A percentile compares a stretch with the other conserved stretches of the same genome.
These are phyloP conservation scores for Macrophomina tecta DNA, from an alignment of 2,329 filamentous ascomycete genomes.

Conservation along the genomic window DNA sequence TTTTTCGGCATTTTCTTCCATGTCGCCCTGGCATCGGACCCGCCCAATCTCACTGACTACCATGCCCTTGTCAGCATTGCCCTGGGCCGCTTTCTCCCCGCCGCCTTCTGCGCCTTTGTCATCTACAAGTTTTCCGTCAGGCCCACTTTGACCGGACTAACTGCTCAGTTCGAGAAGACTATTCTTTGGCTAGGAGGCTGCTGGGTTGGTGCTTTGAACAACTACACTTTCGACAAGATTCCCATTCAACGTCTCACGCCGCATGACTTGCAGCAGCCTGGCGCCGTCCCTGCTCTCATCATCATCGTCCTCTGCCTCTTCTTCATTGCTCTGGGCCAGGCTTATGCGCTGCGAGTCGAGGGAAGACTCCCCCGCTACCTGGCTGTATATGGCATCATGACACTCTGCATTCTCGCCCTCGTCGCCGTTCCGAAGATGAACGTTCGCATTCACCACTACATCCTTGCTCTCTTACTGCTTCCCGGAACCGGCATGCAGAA, in stretches of 20 bases:
- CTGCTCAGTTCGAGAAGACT: conserved; percentile 87
- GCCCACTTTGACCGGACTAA: conserved; percentile 73
- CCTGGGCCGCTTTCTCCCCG: conserved; percentile 82
- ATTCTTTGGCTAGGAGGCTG: conserved; percentile 87
- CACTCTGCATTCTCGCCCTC: conserved; percentile 70
- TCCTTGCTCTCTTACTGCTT: conserved; percentile 83
- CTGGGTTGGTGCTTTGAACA: conserved; percentile 90
- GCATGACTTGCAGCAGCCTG: conserved; percentile 90
- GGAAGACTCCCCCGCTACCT: conserved; percentile 80
- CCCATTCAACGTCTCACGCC: conserved; percentile 90
- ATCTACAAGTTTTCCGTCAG: conserved; percentile 83
- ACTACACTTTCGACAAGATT: conserved; percentile 94
- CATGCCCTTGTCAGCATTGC: conserved; percentile 77
- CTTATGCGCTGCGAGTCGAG: conserved; percentile 86
- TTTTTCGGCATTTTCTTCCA: conserved; percentile 89
- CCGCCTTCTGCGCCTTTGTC: conserved; percentile 84
- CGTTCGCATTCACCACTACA: conserved; percentile 93
- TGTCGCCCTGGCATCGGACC: conserved; percentile 87
- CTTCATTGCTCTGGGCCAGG: conserved; percentile 73
- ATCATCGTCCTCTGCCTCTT: conserved; percentile 76
- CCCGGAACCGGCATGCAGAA: conserved; percentile 90
- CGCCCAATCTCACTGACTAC: conserved; percentile 72
- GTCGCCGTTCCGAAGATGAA: conserved; percentile 77
- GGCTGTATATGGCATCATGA: conserved; percentile 75
- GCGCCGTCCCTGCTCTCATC: conserved; percentile 81